Evolutionary conservation across 768 basidiomycete genomes (phyloP).

Genomic region (Leccinum variicolor): DNA sequence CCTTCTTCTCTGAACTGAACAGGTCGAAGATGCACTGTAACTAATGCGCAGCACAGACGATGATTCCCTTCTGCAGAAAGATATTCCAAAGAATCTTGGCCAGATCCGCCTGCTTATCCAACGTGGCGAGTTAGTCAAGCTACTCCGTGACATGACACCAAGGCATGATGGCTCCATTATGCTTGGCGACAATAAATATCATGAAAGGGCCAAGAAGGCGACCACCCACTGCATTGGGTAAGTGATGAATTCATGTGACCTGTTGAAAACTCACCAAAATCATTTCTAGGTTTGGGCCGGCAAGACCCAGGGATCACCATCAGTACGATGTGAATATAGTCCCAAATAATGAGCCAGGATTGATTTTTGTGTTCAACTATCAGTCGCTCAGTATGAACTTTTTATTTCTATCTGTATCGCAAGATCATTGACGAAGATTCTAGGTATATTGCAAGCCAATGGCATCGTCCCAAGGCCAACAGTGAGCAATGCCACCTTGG

Average conservation of each 20-base stretch:
- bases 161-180: background rate
- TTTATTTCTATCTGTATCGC: too few species aligned
- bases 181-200: background rate
- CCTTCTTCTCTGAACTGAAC: background rate
- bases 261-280: background rate
- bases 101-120: constrained; percentile 6
- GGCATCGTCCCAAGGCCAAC: background rate
- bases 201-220: background rate
- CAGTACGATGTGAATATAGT: background rate
- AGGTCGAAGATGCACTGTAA: background rate
- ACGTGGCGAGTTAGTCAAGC: background rate
- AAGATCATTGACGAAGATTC: background rate
- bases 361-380: background rate
- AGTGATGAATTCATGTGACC: background rate
- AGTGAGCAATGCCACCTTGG: background rate
- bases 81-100: constrained; percentile 11
- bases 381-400: background rate
- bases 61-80: constrained; percentile 11
- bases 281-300: background rate
- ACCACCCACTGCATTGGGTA: background rate
- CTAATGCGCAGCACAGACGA: constrained; percentile 12
- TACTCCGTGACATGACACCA: background rate
- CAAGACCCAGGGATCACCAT: background rate
- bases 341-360: background rate
- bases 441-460: background rate